Evolutionary conservation across 2,329 filamentous ascomycete species (phyloP).

Genomic region (Diaporthe vaccinii): DNA sequence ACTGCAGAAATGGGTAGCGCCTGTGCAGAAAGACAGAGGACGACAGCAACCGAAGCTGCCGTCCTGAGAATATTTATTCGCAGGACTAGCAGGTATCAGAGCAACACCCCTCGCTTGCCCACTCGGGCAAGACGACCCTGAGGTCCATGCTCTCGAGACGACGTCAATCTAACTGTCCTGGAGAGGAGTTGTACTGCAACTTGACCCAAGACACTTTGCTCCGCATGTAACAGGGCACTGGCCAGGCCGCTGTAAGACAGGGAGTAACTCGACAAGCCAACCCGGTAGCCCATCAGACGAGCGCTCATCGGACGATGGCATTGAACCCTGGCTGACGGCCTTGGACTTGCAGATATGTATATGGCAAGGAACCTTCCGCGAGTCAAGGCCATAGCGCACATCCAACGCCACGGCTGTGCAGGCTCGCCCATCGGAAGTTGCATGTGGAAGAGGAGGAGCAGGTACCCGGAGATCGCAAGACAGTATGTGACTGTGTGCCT

Average conservation of each 20-base stretch:
- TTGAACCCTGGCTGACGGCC: constrained; percentile 10
- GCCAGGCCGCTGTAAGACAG: constrained; percentile 17
- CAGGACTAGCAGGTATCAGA: constrained; percentile 1
- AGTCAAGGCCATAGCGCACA: constrained; percentile 13
- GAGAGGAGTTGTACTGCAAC: constrained; percentile 21
- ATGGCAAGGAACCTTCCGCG: constrained; percentile 12
- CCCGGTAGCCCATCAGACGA: constrained; percentile 28
- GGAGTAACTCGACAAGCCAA: constrained; percentile 30
- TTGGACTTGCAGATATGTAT: constrained; percentile 8
- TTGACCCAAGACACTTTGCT: constrained; percentile 21
- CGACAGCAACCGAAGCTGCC: background rate
- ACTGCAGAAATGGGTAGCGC: background rate
- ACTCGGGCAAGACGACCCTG: constrained; percentile 10
- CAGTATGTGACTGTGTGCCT: constrained; percentile 34
- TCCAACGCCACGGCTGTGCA: constrained; percentile 21
- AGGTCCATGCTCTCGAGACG: constrained; percentile 25
- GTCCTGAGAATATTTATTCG: constrained; percentile 27
- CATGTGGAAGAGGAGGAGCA: constrained; percentile 13
- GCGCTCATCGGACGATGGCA: constrained; percentile 20
- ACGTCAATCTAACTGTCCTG: constrained; percentile 26
- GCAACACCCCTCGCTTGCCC: constrained; percentile 11
- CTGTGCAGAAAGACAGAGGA: background rate
- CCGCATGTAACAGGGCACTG: constrained; percentile 26
- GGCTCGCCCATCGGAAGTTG: background rate
- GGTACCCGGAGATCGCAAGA: constrained; percentile 34